Evolutionary conservation across 129 eudicot genomes (phyloP).

Genomic region (Ambrosia trifida): DNA sequence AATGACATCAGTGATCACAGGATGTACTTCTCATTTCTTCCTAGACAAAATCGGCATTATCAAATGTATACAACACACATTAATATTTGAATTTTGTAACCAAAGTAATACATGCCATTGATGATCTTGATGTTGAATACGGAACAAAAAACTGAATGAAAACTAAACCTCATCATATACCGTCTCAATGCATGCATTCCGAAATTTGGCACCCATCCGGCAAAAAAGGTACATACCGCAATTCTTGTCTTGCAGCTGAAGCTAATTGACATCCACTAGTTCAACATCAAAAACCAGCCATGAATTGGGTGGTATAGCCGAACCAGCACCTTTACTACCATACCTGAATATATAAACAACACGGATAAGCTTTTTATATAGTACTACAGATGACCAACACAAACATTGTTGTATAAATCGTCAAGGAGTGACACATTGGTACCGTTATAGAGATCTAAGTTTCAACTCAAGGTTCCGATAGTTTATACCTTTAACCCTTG

Average conservation of each 20-base stretch:
- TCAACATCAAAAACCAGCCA: constrained; percentile 89
- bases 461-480: too few species aligned
- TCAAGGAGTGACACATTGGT: too few species aligned
- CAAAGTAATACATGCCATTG: background rate
- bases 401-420: too few species aligned
- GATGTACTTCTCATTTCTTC: background rate
- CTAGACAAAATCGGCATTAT: background rate
- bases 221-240: background rate
- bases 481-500: too few species aligned
- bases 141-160: background rate
- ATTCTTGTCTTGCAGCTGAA: background rate
- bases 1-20: too few species aligned
- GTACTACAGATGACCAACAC: background rate
- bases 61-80: background rate
- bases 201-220: background rate
- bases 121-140: background rate
- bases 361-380: background rate
- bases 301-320: constrained; percentile 73
- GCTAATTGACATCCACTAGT: constrained; percentile 63
- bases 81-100: background rate
- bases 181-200: background rate
- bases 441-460: too few species aligned
- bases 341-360: constrained; percentile 49
- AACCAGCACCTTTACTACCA: constrained; percentile 71
- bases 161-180: background rate